Conservation (phyloP, 192 early-diverging fungal species). For the Coemansia sp. region DNA sequence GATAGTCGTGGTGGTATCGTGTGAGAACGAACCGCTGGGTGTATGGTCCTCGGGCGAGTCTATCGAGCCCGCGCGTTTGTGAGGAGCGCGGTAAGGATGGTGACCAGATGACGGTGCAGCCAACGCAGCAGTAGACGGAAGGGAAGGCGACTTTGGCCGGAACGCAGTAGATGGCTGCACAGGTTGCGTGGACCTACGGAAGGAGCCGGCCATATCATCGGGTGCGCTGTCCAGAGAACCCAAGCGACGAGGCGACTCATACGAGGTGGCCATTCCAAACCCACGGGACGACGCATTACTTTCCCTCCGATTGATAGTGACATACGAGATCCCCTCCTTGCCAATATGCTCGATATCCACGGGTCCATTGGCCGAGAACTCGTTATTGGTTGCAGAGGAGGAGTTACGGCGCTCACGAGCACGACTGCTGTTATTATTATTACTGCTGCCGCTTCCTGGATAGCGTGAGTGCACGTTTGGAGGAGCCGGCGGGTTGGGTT, state of each 20-base stretch:
- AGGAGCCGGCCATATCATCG: conserved; percentile 6
- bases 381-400: not conserved
- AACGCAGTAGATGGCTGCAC: not conserved
- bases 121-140: not conserved
- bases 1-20: not conserved
- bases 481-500: not conserved
- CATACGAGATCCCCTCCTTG: conserved; percentile 50
- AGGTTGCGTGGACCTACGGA: conserved; percentile 5
- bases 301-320: conserved; percentile 45
- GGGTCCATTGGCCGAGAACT: not conserved
- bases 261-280: conserved; percentile 16
- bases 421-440: not conserved
- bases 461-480: not conserved
- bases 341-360: conserved; percentile 38
- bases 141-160: conserved; percentile 20
- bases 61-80: conserved; percentile 39
- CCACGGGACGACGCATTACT: conserved; percentile 43
- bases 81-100: conserved; percentile 43
- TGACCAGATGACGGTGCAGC: not conserved
- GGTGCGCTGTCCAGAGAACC: not conserved
- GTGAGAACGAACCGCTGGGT: conserved; percentile 4
- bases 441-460: not conserved
- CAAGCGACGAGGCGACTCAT: conserved; percentile 28
- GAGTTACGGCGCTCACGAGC: conserved; percentile 26
- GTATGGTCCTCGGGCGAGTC: conserved; percentile 9